Base-by-base conservation (phyloP, 495 filamentous ascomycete genomes). In the Penicillium lividum region DNA sequence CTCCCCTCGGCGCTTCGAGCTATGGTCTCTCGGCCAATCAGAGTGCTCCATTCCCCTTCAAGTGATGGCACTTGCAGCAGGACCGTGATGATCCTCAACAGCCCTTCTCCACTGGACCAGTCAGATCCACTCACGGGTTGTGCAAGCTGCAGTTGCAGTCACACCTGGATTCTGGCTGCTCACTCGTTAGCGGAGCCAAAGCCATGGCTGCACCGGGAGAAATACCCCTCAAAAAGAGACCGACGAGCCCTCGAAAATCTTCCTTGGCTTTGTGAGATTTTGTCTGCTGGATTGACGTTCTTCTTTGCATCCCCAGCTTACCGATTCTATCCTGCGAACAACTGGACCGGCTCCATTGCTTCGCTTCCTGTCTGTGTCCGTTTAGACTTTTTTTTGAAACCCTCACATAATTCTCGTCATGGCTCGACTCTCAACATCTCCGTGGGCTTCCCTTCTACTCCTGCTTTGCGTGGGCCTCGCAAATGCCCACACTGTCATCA, bases 401-500 rank as follows among this genome's bases (percentile, higher is more conserved):
- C 38, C 15, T 48, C 48, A 47, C 18, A 44, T 42, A 52, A 28
- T 63, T 36, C 25, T 60, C 64, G 71, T 58, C 49, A 72, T 76
- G 71, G 52, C 54, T 30, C 54, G 56, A 62, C 57, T 60, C 54
- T 75, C 77, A 50, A 77, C 80, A 75, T 71, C 80, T 64, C 69
- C 77, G 64, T 75, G 83, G 73, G 69, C 74, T 33, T 54, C 82
- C 54, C 67, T 78, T 60, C 66, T 82, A 51, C 73, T 81, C 45
- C 65, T 88, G 51, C 64, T 85, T 28, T 70, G 77, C 43, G 67
- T 76, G 25, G 62, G 79, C 38, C 60, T 86, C 63, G 84, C 81
- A 31, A 77, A 85, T 18, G 89, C 94, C 45, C 94, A 99, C 71
- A 94, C 85, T 13, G 79, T 97, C 68, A 89, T 98, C 74, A 87